These are phyloP conservation scores for Solanum stenotomum DNA, from an alignment of 257 asterid species.

Conservation along the genomic window DNA sequence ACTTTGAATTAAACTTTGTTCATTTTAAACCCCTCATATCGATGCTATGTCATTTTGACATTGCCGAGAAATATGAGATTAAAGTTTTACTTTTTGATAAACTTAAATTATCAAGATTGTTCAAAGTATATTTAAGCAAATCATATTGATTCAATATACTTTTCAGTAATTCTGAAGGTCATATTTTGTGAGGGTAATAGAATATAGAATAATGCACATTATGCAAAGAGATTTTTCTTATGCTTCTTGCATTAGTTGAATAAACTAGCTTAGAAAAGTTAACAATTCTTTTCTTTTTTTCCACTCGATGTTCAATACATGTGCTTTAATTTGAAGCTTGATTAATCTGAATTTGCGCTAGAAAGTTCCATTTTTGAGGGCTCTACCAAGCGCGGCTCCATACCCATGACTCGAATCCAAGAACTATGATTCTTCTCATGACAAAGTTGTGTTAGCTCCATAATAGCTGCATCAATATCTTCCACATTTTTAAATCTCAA, in stretches of 20 bases:
- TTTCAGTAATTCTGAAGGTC: neutral
- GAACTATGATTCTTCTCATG: neutral
- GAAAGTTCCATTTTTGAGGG: neutral
- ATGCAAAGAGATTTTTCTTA: neutral
- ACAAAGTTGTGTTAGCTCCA: slow-evolving; percentile 8
- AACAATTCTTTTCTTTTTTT: neutral
- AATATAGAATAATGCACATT: neutral
- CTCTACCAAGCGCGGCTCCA: neutral
- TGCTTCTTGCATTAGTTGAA: neutral
- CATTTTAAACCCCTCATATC: too few relatives aligned
- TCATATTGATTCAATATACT: neutral
- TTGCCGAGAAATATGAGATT: neutral
- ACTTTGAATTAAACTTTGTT: neutral
- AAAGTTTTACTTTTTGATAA: too few relatives aligned
- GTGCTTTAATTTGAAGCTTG: neutral
- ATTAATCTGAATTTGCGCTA: too few relatives aligned
- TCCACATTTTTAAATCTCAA: slow-evolving; percentile 3
- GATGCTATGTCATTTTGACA: neutral
- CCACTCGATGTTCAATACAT: neutral
- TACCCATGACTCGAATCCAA: neutral
- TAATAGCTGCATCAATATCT: slow-evolving; percentile 23
- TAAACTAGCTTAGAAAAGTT: neutral
- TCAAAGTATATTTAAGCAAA: neutral
- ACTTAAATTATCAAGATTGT: too few relatives aligned
- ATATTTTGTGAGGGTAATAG: neutral